Evolutionary conservation across 2,329 filamentous ascomycete species (phyloP).

Genomic region (Aspergillus spinulosporus): DNA sequence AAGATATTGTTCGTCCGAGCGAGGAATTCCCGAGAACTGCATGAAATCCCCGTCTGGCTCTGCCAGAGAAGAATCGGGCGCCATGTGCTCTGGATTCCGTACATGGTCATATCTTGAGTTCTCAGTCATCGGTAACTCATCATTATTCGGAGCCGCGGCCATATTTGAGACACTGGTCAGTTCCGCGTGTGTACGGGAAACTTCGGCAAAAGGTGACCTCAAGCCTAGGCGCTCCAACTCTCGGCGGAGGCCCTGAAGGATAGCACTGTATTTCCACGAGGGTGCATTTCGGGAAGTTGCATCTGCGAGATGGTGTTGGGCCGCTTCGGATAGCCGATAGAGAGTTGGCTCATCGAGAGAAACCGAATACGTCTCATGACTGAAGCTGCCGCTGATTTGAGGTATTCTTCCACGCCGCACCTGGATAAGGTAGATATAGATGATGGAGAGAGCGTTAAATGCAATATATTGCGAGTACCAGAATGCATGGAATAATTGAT

Average conservation of each 20-base stretch:
- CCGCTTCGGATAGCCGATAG: constrained; percentile 19
- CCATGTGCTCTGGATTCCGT: background rate
- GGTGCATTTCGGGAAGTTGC: constrained; percentile 24
- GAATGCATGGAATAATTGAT: constrained; percentile 25
- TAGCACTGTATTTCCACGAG: constrained; percentile 24
- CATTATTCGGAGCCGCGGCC: background rate
- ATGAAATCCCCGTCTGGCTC: background rate
- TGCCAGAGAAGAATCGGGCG: background rate
- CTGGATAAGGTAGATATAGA: constrained; percentile 27
- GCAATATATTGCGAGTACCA: constrained; percentile 31
- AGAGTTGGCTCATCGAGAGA: constrained; percentile 16
- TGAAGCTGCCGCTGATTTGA: constrained; percentile 1
- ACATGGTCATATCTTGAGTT: background rate
- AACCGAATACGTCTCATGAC: background rate
- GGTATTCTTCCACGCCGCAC: constrained; percentile 21
- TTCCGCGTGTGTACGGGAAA: background rate
- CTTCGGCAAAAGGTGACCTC: background rate
- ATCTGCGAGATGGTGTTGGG: constrained; percentile 21
- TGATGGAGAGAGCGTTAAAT: constrained; percentile 26
- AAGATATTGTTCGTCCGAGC: constrained; percentile 1
- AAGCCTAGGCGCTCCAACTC: constrained; percentile 17
- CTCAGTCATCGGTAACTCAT: background rate
- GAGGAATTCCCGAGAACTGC: background rate
- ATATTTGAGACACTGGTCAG: background rate
- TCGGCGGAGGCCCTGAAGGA: constrained; percentile 22